phyloP scores from a whole-genome alignment of 2,329 filamentous ascomycete species.

The Annulohypoxylon truncatum region DNA sequence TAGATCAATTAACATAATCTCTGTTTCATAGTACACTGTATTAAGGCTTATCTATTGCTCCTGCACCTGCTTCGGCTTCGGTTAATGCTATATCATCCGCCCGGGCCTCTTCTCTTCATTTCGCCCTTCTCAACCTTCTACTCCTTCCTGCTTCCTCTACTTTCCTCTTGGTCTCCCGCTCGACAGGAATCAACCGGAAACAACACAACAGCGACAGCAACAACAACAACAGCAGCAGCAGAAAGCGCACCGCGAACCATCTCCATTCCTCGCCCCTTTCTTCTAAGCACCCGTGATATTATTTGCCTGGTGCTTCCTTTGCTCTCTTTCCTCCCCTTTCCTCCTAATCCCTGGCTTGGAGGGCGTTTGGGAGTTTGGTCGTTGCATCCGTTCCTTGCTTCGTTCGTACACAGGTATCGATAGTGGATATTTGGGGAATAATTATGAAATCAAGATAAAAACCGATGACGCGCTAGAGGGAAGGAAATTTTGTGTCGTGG shows the following conservation, averaged over 20 bases:
- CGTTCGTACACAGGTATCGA: slow-evolving; percentile 39
- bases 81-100: slow-evolving; percentile 19
- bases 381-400: slow-evolving; percentile 31
- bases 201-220: not conserved
- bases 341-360: not conserved
- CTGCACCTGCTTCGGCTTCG: slow-evolving; percentile 20
- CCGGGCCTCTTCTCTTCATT: not conserved
- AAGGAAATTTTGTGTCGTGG: slow-evolving; percentile 24
- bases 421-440: slow-evolving; percentile 31
- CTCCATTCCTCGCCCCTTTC: not conserved
- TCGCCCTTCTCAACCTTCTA: not conserved
- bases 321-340: slow-evolving; percentile 4
- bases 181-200: not conserved
- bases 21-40: slow-evolving; percentile 22
- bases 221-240: not conserved
- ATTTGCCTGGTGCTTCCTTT: not conserved
- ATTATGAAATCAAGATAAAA: slow-evolving; percentile 22
- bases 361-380: slow-evolving; percentile 7
- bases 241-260: not conserved
- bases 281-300: not conserved
- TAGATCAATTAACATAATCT: not conserved
- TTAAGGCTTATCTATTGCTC: slow-evolving; percentile 37
- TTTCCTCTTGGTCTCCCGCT: not conserved
- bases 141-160: not conserved
- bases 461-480: slow-evolving; percentile 33